Evolutionary conservation across 1,284 basidiomycete genomes (phyloP).

Genomic region (Xerocomus subilludens): DNA sequence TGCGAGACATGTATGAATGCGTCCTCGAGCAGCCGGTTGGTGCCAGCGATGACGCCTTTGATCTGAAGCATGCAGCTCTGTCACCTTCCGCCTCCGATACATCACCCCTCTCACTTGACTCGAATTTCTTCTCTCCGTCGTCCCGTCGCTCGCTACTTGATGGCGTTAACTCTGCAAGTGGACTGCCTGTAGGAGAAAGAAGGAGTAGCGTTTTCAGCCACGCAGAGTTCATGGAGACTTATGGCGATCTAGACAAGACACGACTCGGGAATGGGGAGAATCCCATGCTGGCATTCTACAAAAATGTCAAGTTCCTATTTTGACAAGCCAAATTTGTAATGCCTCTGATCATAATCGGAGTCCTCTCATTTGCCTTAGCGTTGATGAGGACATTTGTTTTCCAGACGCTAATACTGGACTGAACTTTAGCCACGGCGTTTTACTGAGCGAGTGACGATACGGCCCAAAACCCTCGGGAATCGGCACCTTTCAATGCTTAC

Average conservation of each 20-base stretch:
- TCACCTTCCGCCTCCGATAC: constrained; percentile 61
- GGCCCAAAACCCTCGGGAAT: not conserved
- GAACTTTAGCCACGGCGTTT: not conserved
- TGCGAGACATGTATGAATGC: constrained; percentile 90
- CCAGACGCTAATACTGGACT: not conserved
- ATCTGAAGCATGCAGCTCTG: constrained; percentile 54
- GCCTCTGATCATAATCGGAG: not conserved
- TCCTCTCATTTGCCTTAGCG: not conserved
- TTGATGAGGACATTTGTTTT: not conserved
- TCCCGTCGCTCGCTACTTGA: constrained; percentile 72
- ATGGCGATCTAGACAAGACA: constrained; percentile 78
- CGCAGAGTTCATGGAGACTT: constrained; percentile 84
- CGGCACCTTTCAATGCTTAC: not conserved
- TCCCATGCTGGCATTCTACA: constrained; percentile 87
- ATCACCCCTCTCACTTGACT: constrained; percentile 65
- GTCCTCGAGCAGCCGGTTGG: constrained; percentile 70
- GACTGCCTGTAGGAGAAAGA: constrained; percentile 80
- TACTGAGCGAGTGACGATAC: no score
- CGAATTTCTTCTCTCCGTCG: constrained; percentile 74
- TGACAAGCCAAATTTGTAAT: constrained; percentile 47
- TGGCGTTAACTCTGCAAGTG: constrained; percentile 76
- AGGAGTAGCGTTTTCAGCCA: constrained; percentile 87
- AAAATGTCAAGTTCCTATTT: constrained; percentile 90
- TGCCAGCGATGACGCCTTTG: constrained; percentile 39
- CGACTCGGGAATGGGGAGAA: constrained; percentile 83